A percentile compares a stretch with the other conserved stretches of the same genome.
These are phyloP conservation scores for Rossbeevera mucosa DNA, from an alignment of 768 basidiomycete genomes.

Conservation along the genomic window DNA sequence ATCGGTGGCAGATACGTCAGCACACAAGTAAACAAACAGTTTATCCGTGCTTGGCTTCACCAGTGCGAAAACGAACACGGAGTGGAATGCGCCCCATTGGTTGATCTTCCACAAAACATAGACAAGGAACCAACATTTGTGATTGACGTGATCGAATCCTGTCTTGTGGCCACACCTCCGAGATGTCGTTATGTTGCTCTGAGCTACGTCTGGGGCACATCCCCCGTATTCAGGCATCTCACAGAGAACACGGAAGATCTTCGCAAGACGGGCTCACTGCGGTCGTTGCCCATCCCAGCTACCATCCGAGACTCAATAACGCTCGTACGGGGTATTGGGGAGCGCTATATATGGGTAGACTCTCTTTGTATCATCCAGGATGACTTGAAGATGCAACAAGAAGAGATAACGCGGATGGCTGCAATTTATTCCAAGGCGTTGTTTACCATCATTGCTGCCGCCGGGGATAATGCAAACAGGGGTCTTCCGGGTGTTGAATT, in stretches of 20 bases:
- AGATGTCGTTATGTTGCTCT: conserved; percentile 20
- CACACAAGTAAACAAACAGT: neutral
- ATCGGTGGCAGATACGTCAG: conserved; percentile 11
- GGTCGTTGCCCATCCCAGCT: conserved; percentile 8
- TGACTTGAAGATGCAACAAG: conserved; percentile 10
- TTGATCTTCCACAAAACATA: neutral
- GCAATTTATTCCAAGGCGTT: conserved; percentile 15
- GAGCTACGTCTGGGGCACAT: conserved; percentile 21
- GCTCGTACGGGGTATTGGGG: conserved; percentile 16
- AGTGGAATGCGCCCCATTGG: neutral
- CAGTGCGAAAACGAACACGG: conserved; percentile 12
- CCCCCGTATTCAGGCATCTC: conserved; percentile 7
- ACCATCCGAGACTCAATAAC: conserved; percentile 23
- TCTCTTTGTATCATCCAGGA: conserved; percentile 22
- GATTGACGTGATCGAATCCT: conserved; percentile 12
- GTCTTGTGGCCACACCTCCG: conserved; percentile 13
- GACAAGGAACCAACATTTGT: conserved; percentile 9
- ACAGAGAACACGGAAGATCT: conserved; percentile 2
- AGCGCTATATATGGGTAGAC: conserved; percentile 26
- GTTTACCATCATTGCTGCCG: conserved; percentile 18
- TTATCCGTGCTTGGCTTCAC: conserved; percentile 11
- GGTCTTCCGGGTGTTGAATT: conserved; percentile 9
- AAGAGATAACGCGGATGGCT: conserved; percentile 21
- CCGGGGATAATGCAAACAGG: conserved; percentile 4
- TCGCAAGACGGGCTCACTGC: conserved; percentile 1